Evolutionary conservation across 83 land plant genomes (phyloP).

Genomic region (Picea mariana): DNA sequence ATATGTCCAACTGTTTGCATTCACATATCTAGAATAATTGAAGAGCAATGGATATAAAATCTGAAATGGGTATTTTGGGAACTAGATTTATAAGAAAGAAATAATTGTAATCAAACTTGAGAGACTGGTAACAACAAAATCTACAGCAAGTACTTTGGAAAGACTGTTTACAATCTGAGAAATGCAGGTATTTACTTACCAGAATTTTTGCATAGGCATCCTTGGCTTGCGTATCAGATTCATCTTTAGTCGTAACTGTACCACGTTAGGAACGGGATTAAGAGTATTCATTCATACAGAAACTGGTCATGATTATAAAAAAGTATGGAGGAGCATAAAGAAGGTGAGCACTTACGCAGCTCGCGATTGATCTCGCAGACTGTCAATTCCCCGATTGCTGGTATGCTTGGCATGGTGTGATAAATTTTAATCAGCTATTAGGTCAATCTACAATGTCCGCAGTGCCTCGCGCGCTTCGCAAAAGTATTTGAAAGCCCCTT

Average conservation of each 20-base stretch:
- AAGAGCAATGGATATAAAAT: background rate
- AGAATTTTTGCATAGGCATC: constrained; percentile 75
- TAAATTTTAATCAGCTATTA: background rate
- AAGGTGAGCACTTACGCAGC: constrained; percentile 33
- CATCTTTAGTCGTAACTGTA: constrained; percentile 53
- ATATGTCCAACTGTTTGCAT: no score
- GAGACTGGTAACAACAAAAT: no score
- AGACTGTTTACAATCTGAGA: no score
- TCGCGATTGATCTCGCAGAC: constrained; percentile 91
- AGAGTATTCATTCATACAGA: background rate
- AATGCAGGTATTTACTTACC: constrained; percentile 25
- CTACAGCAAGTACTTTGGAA: no score
- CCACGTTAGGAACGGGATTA: background rate
- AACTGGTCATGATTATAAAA: background rate
- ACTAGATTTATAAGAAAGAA: no score
- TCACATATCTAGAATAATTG: no score
- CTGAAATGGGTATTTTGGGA: background rate
- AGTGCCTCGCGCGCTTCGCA: background rate
- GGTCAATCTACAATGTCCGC: background rate
- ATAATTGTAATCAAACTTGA: no score
- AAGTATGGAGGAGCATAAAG: background rate
- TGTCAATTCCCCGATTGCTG: constrained; percentile 67
- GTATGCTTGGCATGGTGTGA: constrained; percentile 72
- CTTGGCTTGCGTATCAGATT: constrained; percentile 60
- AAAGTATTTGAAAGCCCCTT: no score